Percentiles rank a stretch among this genome's conserved stretches.
phyloP scores from a whole-genome alignment of 805 yeast genomes.

The Yamadazyma paraphyllophila region DNA sequence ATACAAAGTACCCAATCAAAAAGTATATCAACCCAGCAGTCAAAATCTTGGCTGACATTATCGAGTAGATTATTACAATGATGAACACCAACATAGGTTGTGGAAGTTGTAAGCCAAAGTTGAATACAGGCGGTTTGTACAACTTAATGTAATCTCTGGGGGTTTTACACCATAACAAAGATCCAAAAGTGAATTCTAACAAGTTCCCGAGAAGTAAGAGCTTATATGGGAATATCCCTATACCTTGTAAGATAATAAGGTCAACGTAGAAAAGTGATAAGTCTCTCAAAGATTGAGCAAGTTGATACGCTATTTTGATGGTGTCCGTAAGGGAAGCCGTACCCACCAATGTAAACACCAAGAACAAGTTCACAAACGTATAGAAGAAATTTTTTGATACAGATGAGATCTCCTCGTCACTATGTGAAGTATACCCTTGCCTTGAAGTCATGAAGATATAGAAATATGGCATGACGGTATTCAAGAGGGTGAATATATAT shows the following conservation, averaged over 20 bases:
- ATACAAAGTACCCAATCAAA: constrained; percentile 80
- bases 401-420: constrained; percentile 87
- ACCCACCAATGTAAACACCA: constrained; percentile 92
- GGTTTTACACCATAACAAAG: constrained; percentile 65
- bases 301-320: constrained; percentile 78
- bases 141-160: constrained; percentile 77
- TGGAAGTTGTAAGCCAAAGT: constrained; percentile 88
- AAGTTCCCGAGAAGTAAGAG: constrained; percentile 78
- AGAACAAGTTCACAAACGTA: constrained; percentile 87
- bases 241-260: constrained; percentile 72
- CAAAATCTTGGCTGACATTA: constrained; percentile 82
- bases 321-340: constrained; percentile 90
- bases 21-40: constrained; percentile 84
- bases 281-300: constrained; percentile 78
- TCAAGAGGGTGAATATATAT: constrained; percentile 81
- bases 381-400: constrained; percentile 93
- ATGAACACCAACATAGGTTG: constrained; percentile 85
- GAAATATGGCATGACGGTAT: constrained; percentile 78
- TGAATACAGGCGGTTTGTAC: constrained; percentile 86
- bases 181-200: constrained; percentile 58
- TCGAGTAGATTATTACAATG: constrained; percentile 83
- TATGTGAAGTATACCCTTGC: constrained; percentile 89
- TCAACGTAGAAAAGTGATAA: constrained; percentile 89
- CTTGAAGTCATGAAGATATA: constrained; percentile 77
- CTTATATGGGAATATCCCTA: constrained; percentile 89